phyloP scores from a whole-genome alignment of 2,329 filamentous ascomycete species.

The Ophiostoma quercus region DNA sequence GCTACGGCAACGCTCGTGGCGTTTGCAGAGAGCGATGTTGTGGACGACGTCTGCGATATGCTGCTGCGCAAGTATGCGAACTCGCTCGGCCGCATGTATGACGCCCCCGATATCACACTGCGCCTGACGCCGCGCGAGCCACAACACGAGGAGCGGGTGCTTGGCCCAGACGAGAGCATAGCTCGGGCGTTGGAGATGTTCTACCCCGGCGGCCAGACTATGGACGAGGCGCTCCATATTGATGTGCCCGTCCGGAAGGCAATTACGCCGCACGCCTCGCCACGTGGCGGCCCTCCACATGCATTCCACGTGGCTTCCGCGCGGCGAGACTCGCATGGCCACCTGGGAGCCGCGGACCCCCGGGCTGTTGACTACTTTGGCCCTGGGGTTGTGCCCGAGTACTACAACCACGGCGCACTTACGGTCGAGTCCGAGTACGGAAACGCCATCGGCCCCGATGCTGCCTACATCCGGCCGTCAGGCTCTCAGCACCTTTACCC shows the following conservation, averaged over 20 bases:
- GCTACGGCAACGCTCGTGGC: slow-evolving; percentile 83
- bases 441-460: slow-evolving; percentile 11
- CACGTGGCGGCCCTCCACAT: slow-evolving; percentile 49
- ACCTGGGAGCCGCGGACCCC: neutral
- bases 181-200: slow-evolving; percentile 70
- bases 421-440: slow-evolving; percentile 21
- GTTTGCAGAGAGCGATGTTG: slow-evolving; percentile 80
- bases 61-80: slow-evolving; percentile 92
- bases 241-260: slow-evolving; percentile 58
- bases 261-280: slow-evolving; percentile 74
- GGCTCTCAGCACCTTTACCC: slow-evolving; percentile 28
- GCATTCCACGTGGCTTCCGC: slow-evolving; percentile 25
- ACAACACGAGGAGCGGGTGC: slow-evolving; percentile 56
- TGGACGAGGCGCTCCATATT: slow-evolving; percentile 86
- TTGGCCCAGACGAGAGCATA: slow-evolving; percentile 85
- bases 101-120: slow-evolving; percentile 82
- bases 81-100: slow-evolving; percentile 80
- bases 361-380: slow-evolving; percentile 68
- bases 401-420: slow-evolving; percentile 18
- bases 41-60: slow-evolving; percentile 90
- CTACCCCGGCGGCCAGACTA: slow-evolving; percentile 78
- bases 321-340: neutral
- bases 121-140: slow-evolving; percentile 67
- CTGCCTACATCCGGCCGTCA: neutral
- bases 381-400: slow-evolving; percentile 40